Percentiles rank a stretch among this genome's conserved stretches.
phyloP scores from a whole-genome alignment of 1,284 basidiomycete species.

The Austroboletus novae-zelandiae region DNA sequence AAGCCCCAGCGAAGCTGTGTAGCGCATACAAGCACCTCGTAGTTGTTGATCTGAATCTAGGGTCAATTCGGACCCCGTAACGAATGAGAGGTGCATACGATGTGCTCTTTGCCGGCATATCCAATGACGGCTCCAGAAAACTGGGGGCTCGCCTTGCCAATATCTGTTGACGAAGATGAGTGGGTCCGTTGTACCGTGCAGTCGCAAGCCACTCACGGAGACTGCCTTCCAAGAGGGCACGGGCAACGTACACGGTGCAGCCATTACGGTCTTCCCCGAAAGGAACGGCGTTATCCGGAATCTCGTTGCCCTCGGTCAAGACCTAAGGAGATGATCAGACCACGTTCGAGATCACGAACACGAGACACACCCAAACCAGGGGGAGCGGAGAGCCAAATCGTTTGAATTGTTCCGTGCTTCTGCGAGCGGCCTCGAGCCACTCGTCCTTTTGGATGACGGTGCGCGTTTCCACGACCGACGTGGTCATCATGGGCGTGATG shows the following conservation, averaged over 20 bases:
- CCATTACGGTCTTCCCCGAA: slow-evolving; percentile 34
- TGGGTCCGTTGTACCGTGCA: neutral
- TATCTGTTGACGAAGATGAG: slow-evolving; percentile 15
- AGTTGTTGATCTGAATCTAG: slow-evolving; percentile 22
- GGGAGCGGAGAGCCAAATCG: slow-evolving; percentile 29
- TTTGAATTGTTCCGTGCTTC: slow-evolving; percentile 31
- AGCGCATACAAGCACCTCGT: slow-evolving; percentile 34
- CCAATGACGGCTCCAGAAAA: slow-evolving; percentile 27
- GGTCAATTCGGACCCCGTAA: neutral
- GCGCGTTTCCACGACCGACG: slow-evolving; percentile 10
- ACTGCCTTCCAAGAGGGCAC: slow-evolving; percentile 31
- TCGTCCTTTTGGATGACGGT: slow-evolving; percentile 23
- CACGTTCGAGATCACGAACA: neutral
- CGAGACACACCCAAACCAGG: slow-evolving; percentile 27
- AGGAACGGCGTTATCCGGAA: slow-evolving; percentile 33
- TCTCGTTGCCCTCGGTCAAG: slow-evolving; percentile 29
- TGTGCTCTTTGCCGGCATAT: slow-evolving; percentile 30
- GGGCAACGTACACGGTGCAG: slow-evolving; percentile 28
- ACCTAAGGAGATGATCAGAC: slow-evolving; percentile 12
- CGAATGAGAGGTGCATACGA: slow-evolving; percentile 12
- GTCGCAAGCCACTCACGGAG: slow-evolving; percentile 22
- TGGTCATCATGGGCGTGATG: slow-evolving; percentile 12
- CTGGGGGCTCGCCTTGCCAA: slow-evolving; percentile 30
- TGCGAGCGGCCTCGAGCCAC: slow-evolving; percentile 29
- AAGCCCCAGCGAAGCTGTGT: slow-evolving; percentile 35